These are phyloP conservation scores for Antrodiella citrinella DNA, from an alignment of 768 basidiomycete species.

Conservation along the genomic window DNA sequence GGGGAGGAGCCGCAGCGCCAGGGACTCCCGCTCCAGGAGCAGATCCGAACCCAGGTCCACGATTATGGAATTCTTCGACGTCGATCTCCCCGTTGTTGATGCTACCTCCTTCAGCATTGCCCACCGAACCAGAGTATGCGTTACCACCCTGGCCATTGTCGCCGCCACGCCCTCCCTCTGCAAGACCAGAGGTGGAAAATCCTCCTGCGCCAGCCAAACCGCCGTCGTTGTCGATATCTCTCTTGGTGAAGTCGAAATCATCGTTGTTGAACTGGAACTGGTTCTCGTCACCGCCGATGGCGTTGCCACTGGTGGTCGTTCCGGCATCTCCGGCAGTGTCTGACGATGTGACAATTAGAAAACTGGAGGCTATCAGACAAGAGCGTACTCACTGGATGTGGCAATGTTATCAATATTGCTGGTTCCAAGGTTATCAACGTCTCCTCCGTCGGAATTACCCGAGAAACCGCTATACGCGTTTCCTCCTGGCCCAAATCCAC, in stretches of 20 bases:
- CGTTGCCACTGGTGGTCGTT: slow-evolving; percentile 10
- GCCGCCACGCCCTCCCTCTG: slow-evolving; percentile 10
- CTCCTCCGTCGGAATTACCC: slow-evolving; percentile 8
- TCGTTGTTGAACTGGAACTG: background rate
- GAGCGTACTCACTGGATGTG: slow-evolving; percentile 2
- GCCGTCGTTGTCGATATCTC: slow-evolving; percentile 9
- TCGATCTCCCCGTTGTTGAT: slow-evolving; percentile 5
- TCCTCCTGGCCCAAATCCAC: slow-evolving; percentile 7
- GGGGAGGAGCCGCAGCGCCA: background rate
- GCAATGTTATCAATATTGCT: slow-evolving; percentile 8
- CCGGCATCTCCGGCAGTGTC: slow-evolving; percentile 8
- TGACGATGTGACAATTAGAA: background rate
- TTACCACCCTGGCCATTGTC: slow-evolving; percentile 9
- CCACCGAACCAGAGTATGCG: slow-evolving; percentile 10
- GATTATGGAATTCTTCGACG: background rate
- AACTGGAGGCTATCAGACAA: no score
- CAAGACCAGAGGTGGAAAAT: slow-evolving; percentile 8
- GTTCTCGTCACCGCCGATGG: slow-evolving; percentile 6
- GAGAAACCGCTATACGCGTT: slow-evolving; percentile 9
- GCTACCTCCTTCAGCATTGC: slow-evolving; percentile 9
- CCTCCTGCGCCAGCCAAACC: slow-evolving; percentile 10
- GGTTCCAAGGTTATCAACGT: slow-evolving; percentile 9
- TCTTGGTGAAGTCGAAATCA: background rate
- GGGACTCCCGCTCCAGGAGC: slow-evolving; percentile 1
- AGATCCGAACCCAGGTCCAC: background rate